Percentiles rank a stretch among this genome's conserved stretches.
Evolutionary conservation across 2,329 filamentous ascomycete species (phyloP).

Genomic region (Claviceps purpurea): DNA sequence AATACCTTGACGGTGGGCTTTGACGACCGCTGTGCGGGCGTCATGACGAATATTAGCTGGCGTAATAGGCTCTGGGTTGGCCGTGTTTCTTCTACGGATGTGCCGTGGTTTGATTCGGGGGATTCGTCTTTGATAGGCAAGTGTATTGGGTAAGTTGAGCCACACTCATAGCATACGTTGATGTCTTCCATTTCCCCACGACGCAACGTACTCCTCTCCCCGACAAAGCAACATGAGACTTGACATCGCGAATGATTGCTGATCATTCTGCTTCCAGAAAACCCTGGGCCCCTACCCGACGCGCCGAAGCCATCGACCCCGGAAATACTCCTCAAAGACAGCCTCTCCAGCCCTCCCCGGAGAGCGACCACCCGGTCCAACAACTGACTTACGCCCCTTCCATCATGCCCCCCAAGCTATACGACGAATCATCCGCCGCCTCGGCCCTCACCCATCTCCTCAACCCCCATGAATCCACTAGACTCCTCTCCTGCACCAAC

Average conservation of each 20-base stretch:
- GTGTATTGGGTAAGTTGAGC: slow-evolving; percentile 13
- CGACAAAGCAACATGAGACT: no score
- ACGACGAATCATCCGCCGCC: slow-evolving; percentile 10
- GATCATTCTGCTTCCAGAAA: no score
- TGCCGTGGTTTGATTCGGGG: slow-evolving; percentile 11
- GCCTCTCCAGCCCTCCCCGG: no score
- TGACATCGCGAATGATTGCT: no score
- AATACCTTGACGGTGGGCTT: slow-evolving; percentile 9
- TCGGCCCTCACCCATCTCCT: slow-evolving; percentile 12
- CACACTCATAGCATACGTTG: no score
- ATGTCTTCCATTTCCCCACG: no score
- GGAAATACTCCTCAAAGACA: no score
- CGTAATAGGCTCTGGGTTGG: slow-evolving; percentile 14
- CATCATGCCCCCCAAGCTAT: slow-evolving; percentile 4
- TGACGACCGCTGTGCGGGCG: slow-evolving; percentile 13
- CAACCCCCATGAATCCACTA: slow-evolving; percentile 8
- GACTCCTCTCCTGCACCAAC: slow-evolving; percentile 18
- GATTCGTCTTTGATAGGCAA: slow-evolving; percentile 9
- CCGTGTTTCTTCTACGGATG: slow-evolving; percentile 5
- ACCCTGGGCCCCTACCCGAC: no score
- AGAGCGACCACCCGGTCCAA: no score
- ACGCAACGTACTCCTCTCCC: no score
- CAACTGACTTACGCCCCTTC: no score
- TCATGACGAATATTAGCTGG: slow-evolving; percentile 15
- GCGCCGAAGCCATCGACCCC: no score